Conservation (phyloP, 2,329 filamentous ascomycete species). For the Magnaporthiopsis poae region DNA sequence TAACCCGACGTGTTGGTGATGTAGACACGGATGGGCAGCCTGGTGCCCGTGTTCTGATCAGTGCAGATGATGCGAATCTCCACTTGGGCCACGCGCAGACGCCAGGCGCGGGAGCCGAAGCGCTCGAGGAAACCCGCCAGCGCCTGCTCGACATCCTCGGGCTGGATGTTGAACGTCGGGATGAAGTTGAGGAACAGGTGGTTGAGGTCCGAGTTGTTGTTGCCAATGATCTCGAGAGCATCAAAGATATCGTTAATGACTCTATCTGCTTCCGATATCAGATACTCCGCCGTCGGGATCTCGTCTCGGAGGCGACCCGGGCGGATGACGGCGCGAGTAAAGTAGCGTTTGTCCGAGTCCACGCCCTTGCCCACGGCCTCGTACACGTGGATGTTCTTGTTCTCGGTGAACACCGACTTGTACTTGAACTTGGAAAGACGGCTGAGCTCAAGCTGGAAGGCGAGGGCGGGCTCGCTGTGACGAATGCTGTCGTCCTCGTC, state of each 20-base stretch:
- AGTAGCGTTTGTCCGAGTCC: constrained; percentile 96
- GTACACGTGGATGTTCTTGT: constrained; percentile 98
- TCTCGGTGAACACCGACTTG: constrained; percentile 96
- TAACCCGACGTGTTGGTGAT: constrained; percentile 98
- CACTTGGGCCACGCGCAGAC: constrained; percentile 88
- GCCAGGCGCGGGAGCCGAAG: constrained; percentile 89
- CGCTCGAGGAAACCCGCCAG: constrained; percentile 92
- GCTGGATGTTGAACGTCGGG: constrained; percentile 84
- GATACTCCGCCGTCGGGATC: constrained; percentile 95
- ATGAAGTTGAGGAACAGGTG: constrained; percentile 99
- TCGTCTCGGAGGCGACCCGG: constrained; percentile 90
- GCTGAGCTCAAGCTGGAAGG: constrained; percentile 94
- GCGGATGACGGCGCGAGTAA: constrained; percentile 88
- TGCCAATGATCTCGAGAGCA: constrained; percentile 94
- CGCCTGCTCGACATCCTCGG: constrained; percentile 81
- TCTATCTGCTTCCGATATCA: constrained; percentile 92
- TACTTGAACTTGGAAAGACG: constrained; percentile 95
- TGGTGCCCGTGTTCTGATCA: constrained; percentile 69
- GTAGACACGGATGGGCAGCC: constrained; percentile 86
- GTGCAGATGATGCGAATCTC: constrained; percentile 99
- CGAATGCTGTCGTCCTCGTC: constrained; percentile 90
- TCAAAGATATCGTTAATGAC: constrained; percentile 97
- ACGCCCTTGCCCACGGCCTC: constrained; percentile 90
- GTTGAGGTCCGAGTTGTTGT: constrained; percentile 98
- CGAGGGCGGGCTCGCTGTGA: constrained; percentile 89